Evolutionary conservation across 2,329 filamentous ascomycete genomes (phyloP).

Genomic region (Sporothrix pseudoabietina): DNA sequence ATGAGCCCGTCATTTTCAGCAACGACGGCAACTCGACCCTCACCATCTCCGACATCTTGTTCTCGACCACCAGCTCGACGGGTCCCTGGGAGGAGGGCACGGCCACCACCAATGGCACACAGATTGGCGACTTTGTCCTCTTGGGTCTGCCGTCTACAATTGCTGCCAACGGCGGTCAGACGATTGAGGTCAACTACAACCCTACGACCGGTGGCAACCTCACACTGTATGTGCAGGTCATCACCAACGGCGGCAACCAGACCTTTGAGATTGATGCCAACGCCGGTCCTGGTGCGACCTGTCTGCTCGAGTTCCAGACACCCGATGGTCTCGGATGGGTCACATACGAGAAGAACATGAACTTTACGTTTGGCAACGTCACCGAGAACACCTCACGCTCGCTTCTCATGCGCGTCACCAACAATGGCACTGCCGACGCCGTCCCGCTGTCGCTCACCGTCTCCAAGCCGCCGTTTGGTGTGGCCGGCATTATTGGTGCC

Average conservation of each 20-base stretch:
- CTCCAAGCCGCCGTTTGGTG: constrained; percentile 62
- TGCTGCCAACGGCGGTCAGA: constrained; percentile 44
- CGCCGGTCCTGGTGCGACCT: constrained; percentile 52
- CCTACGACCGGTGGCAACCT: constrained; percentile 52
- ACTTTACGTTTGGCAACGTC: constrained; percentile 60
- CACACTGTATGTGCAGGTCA: constrained; percentile 51
- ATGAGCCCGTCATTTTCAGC: constrained; percentile 50
- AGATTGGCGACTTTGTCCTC: constrained; percentile 54
- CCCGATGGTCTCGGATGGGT: constrained; percentile 55
- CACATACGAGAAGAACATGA: constrained; percentile 45
- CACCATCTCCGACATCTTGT: constrained; percentile 49
- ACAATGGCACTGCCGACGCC: constrained; percentile 54
- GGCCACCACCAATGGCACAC: constrained; percentile 40
- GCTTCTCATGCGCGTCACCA: constrained; percentile 57
- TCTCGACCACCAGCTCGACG: constrained; percentile 47
- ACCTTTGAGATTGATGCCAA: constrained; percentile 53
- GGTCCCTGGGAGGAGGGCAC: constrained; percentile 49
- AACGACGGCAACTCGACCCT: constrained; percentile 54
- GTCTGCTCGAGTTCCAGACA: constrained; percentile 58
- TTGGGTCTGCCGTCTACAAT: constrained; percentile 50
- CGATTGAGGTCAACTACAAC: constrained; percentile 52
- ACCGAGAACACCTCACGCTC: constrained; percentile 52
- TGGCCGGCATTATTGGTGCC: constrained; percentile 56
- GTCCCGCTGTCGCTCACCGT: constrained; percentile 58
- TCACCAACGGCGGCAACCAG: constrained; percentile 53